Conservation (phyloP, 768 basidiomycete genomes). For the Psilocybe cyanescens region DNA sequence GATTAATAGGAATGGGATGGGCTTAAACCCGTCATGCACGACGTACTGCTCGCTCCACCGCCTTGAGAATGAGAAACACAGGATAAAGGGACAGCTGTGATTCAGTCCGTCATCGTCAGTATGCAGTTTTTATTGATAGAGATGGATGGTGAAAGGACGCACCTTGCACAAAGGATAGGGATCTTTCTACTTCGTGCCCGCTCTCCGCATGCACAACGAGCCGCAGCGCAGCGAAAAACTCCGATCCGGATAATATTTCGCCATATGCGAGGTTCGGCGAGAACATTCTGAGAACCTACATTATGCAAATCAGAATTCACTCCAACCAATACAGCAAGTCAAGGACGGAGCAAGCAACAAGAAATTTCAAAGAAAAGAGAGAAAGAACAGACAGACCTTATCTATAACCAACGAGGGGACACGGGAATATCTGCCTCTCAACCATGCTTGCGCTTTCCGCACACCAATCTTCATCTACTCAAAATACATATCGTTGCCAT, state of each 20-base stretch:
- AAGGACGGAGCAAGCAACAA: not conserved
- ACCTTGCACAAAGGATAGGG: constrained; percentile 81
- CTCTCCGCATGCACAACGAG: constrained; percentile 65
- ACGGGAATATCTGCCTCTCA: constrained; percentile 68
- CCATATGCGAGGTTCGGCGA: constrained; percentile 53
- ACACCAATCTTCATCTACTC: constrained; percentile 57
- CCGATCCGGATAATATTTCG: constrained; percentile 64
- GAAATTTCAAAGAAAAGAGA: not conserved
- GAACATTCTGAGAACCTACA: constrained; percentile 70
- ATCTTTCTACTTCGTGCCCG: constrained; percentile 65
- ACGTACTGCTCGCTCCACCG: not conserved
- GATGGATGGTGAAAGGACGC: constrained; percentile 23
- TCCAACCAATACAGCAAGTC: not conserved
- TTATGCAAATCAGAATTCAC: not conserved
- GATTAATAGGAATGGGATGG: not conserved
- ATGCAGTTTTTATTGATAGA: not conserved
- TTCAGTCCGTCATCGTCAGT: not conserved
- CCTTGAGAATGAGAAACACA: too few relatives aligned
- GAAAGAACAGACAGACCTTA: constrained; percentile 43
- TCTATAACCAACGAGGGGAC: constrained; percentile 59
- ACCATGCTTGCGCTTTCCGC: constrained; percentile 76
- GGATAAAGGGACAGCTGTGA: not conserved
- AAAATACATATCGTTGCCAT: constrained; percentile 50
- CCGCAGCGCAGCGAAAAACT: constrained; percentile 77
- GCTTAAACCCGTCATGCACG: not conserved